phyloP scores from a whole-genome alignment of 768 basidiomycete genomes.

The Mycena polygramma region DNA sequence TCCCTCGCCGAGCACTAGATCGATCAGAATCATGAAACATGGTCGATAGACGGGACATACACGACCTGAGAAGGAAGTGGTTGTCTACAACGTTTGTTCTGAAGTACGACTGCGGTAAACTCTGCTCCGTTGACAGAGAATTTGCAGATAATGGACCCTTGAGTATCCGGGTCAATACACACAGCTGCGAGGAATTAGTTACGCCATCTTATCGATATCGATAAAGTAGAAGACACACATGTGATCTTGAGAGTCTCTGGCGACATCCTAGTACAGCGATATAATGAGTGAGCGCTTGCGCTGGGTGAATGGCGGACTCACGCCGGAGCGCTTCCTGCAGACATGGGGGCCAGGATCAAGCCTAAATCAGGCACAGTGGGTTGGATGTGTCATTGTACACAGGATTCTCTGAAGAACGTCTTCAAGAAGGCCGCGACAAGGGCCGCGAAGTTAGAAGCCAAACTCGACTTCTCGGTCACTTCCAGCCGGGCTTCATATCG shows the following conservation, averaged over 20 bases:
- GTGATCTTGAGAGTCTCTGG: slow-evolving; percentile 21
- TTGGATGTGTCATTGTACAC: slow-evolving; percentile 18
- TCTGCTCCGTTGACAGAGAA: neutral
- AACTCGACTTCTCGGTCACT: no score
- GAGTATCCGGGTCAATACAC: slow-evolving; percentile 4
- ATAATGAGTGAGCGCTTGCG: neutral
- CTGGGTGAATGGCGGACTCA: neutral
- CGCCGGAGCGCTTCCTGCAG: neutral
- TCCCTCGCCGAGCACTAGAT: slow-evolving; percentile 10
- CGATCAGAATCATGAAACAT: neutral
- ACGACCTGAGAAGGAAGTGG: neutral
- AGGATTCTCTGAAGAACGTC: slow-evolving; percentile 8
- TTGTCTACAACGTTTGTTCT: neutral
- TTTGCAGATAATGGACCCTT: slow-evolving; percentile 18
- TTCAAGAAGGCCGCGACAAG: no score
- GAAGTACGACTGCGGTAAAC: neutral
- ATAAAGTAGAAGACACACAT: slow-evolving; percentile 1
- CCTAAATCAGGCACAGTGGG: neutral
- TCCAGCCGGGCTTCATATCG: no score
- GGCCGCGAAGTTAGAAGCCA: no score
- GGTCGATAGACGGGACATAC: neutral
- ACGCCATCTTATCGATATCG: slow-evolving; percentile 16
- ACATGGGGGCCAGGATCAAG: neutral
- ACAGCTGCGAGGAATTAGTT: slow-evolving; percentile 6
- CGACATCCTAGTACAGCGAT: neutral